Evolutionary conservation across 306 rosid genomes (phyloP).

Genomic region (Sicyos edulis): DNA sequence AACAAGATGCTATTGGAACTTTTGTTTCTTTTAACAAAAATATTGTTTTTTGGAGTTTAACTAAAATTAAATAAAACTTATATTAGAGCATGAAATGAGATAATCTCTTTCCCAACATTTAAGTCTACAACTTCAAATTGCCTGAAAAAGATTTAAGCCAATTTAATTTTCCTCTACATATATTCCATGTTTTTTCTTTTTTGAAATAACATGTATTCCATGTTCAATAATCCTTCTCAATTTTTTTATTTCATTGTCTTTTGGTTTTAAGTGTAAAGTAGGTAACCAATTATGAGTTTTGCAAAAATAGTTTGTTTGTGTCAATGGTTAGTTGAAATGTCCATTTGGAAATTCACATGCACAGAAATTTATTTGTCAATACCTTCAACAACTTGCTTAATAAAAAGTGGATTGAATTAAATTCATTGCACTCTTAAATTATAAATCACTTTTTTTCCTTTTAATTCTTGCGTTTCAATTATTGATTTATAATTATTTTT

Average conservation of each 20-base stretch:
- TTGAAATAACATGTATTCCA: no score
- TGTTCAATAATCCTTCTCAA: background rate
- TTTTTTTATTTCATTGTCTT: background rate
- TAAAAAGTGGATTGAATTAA: background rate
- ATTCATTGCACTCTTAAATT: background rate
- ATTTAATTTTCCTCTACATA: background rate
- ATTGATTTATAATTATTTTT: background rate
- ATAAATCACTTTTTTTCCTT: background rate
- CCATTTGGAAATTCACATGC: background rate
- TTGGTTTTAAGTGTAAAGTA: background rate
- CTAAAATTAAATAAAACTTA: no score
- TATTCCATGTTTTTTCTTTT: background rate
- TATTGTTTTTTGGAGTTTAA: no score
- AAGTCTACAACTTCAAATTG: no score
- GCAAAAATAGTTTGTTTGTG: background rate
- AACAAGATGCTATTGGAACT: no score
- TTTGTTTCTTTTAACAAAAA: no score
- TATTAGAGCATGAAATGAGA: no score
- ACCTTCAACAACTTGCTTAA: slow-evolving; percentile 11
- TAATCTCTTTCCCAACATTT: no score
- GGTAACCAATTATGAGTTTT: slow-evolving; percentile 2
- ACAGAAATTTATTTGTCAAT: background rate
- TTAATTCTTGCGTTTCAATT: background rate
- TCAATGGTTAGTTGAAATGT: slow-evolving; percentile 5
- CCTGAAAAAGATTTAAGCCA: no score